Base-by-base conservation (phyloP, 2,329 filamentous ascomycete species). In the Venturia carpophila region DNA sequence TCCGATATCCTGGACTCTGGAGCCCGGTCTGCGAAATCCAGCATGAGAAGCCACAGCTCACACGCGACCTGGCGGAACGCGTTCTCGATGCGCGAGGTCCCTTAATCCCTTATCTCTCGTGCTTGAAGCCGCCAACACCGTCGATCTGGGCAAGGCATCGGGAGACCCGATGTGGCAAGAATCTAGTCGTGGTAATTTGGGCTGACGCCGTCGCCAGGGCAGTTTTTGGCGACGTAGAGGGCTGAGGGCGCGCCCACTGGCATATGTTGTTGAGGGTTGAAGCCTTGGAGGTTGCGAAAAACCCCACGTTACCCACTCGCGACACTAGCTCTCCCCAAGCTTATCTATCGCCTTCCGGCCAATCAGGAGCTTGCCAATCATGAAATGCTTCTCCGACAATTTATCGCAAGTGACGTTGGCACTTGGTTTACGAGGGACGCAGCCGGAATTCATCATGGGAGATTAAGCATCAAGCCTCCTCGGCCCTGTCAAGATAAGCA, bases 261-360 rank as follows among this genome's bases (percentile, higher is more conserved):
- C 43, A 56, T 9, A 5, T 58, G 49, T 58, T 58, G 52, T 34
- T 56, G 49, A 56, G 49, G 24, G 6, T 56, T 30, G n/a, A n/a
- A n/a, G n/a, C n/a, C n/a, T n/a, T n/a, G 9, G 52, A 47, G 19
- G 45, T 58, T 27, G 24, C 6, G 15, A 15, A 37, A n/a, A 37
- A 58, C 10, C 52, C 52, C 52, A 58, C 52, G 47, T 24, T 3
- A 6, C 52, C 52, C n/a, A 30, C 5, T 3, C 3, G 6, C 30
- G 37, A 39, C 30, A 30, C 52, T 58, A 58, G 52, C 52, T 37
- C 19, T 56, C 17, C 49, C 49, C 27, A 56, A 56, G 49, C 49
- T 56, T 56, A 56, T 58, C 52, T 34, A 21, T 58, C 5, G 27
- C 24, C 9, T 56, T 34, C 3, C 11, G 17, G 10, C 49, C 52